phyloP scores from a whole-genome alignment of 345 rosid species.

The Boechera divaricarpa region DNA sequence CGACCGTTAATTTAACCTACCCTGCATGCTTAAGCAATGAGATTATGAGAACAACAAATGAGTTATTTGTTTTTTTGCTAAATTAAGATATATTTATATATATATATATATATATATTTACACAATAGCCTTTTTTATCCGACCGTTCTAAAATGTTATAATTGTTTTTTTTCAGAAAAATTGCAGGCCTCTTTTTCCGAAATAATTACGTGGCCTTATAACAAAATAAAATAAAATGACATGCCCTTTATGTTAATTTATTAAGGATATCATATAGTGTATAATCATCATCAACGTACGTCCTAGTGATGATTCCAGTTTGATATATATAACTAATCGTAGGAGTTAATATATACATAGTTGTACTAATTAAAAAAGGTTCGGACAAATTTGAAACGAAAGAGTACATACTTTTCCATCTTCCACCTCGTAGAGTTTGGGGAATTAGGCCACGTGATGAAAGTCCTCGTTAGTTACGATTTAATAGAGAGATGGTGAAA shows the following conservation, averaged over 20 bases:
- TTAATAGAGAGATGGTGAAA: neutral
- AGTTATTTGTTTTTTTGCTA: neutral
- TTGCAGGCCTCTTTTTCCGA: neutral
- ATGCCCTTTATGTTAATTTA: neutral
- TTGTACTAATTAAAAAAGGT: neutral
- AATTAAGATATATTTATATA: neutral
- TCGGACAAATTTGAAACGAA: slow-evolving; percentile 20
- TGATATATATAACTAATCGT: neutral
- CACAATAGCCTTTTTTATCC: neutral
- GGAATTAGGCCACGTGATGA: slow-evolving; percentile 27
- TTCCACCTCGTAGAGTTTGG: neutral
- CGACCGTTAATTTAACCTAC: slow-evolving; percentile 16
- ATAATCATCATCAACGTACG: neutral
- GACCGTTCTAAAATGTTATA: slow-evolving; percentile 2
- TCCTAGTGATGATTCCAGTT: neutral
- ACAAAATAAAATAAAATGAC: no score
- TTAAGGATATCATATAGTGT: slow-evolving; percentile 4
- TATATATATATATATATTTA: slow-evolving; percentile 1
- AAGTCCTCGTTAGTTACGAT: neutral
- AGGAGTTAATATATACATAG: no score
- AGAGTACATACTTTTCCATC: slow-evolving; percentile 24
- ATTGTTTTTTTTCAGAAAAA: neutral
- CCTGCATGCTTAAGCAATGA: slow-evolving; percentile 22
- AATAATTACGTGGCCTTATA: no score
- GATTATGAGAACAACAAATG: slow-evolving; percentile 8